Evolutionary conservation across 2,329 filamentous ascomycete species (phyloP).

Genomic region (Fusarium concolor): DNA sequence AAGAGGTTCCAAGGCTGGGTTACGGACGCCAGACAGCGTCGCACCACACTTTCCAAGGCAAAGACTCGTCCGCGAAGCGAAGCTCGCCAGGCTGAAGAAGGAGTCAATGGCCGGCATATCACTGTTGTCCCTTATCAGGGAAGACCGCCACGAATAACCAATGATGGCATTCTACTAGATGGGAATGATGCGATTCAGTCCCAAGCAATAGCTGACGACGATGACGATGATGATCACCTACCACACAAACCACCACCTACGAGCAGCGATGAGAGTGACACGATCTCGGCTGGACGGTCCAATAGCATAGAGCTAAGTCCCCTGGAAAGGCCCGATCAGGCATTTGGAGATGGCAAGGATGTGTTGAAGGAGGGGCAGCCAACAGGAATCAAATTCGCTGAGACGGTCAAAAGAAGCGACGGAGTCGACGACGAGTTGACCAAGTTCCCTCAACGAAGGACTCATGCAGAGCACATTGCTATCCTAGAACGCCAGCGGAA

Average conservation of each 20-base stretch:
- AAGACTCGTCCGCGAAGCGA: constrained; percentile 63
- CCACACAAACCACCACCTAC: constrained; percentile 35
- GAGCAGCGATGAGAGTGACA: constrained; percentile 55
- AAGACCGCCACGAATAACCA: constrained; percentile 67
- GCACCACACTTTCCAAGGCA: constrained; percentile 73
- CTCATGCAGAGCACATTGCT: constrained; percentile 84
- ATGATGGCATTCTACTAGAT: constrained; percentile 68
- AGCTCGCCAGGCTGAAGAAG: constrained; percentile 64
- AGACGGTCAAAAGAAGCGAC: constrained; percentile 71
- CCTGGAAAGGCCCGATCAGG: constrained; percentile 36
- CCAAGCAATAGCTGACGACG: constrained; percentile 39
- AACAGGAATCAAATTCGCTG: constrained; percentile 72
- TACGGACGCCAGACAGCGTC: constrained; percentile 74
- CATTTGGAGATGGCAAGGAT: constrained; percentile 23
- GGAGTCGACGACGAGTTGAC: constrained; percentile 61
- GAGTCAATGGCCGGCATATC: constrained; percentile 74
- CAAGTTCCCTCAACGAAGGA: constrained; percentile 57
- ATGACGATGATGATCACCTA: constrained; percentile 49
- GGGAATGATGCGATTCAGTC: constrained; percentile 40
- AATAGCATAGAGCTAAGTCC: constrained; percentile 44
- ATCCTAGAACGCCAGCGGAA: constrained; percentile 88
- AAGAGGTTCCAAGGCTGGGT: constrained; percentile 91
- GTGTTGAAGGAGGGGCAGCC: constrained; percentile 20
- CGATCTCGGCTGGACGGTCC: constrained; percentile 46
- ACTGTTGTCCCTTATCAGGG: constrained; percentile 71